Evolutionary conservation across 768 basidiomycete genomes (phyloP), one percentile per base, ranked within the genome.

Genomic region (Pleurotus citrinopileatus): DNA sequence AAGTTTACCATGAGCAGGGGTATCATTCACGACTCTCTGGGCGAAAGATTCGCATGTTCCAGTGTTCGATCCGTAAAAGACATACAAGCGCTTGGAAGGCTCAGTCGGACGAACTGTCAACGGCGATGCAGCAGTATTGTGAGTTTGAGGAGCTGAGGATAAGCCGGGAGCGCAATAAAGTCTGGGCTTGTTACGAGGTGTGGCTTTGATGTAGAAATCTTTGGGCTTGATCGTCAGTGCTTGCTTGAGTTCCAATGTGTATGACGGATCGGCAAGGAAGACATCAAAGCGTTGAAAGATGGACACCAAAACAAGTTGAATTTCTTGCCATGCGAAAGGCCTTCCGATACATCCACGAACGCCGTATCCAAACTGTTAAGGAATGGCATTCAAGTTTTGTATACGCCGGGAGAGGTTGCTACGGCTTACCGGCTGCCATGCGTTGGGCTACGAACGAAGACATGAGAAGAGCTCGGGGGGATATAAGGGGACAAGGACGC

Each of bases 1-100:
- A 23, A 13, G 9, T 9, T 17, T 54, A 75, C 75, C 77, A 57
- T 74, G 66, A 3, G 60, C 56, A 0, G 65, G 53, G 2, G 74
- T 75, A 38, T 70, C 70, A 36, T 65, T 70, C 6, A 71, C 74
- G 17, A 80, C 63, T 22, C 76, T 61, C 61, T 76, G 73, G 12
- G 78, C 77, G 53, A 80, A 78, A 26, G 70, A 68, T 61, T 80
- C 75, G 22, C 72, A 78, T 0, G 76, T 75, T 8, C 78, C 79
- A 6, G 76, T 72, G 63, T 80, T 80, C 26, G 74, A 75, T 1
- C 77, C 74, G 59, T 74, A 77, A 22, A 73, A 60, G n/a, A 76
- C 63, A 48, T 73, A 72, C 51, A 77, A 28, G 34, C 68, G 69
- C 34, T 65, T 54, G 32, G 3, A 10, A 3, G 32, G 32, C 32